Conservation (phyloP, 352 stramenopile genomes). For the Phytophthora europaea region DNA sequence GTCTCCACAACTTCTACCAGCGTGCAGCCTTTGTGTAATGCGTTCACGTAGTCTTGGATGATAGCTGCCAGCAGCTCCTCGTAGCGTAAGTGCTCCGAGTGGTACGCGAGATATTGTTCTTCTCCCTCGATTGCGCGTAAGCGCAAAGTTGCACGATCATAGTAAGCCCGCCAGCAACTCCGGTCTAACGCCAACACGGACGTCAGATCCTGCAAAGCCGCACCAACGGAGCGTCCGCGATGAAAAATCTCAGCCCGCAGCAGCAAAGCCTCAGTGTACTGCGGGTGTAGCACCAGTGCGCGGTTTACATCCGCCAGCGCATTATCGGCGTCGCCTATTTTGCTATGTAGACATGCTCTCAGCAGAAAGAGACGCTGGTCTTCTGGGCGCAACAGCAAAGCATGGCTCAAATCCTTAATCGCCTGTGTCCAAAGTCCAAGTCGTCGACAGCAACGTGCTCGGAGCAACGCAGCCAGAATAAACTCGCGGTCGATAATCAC, state of each 20-base stretch:
- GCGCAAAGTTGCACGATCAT: constrained; percentile 77
- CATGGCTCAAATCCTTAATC: constrained; percentile 73
- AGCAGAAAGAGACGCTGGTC: constrained; percentile 70
- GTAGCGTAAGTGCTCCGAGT: constrained; percentile 79
- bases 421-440: constrained; percentile 80
- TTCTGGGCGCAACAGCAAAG: constrained; percentile 55
- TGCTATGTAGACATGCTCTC: constrained; percentile 64
- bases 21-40: constrained; percentile 74
- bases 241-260: constrained; percentile 77
- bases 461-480: constrained; percentile 62
- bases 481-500: constrained; percentile 77
- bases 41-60: constrained; percentile 82
- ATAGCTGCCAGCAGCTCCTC: constrained; percentile 67
- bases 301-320: constrained; percentile 69
- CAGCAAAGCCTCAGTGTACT: constrained; percentile 73
- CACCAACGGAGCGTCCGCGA: constrained; percentile 49
- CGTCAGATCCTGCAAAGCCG: constrained; percentile 74
- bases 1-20: constrained; percentile 83
- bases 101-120: constrained; percentile 66
- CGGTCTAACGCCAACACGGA: constrained; percentile 65
- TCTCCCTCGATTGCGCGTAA: constrained; percentile 75
- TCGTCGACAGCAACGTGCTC: constrained; percentile 73
- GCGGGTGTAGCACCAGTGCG: constrained; percentile 67
- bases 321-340: constrained; percentile 63
- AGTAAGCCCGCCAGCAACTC: constrained; percentile 84